Percentiles rank a stretch among this genome's conserved stretches.
These are phyloP conservation scores for Thermothelomyces thermophilus DNA, from an alignment of 2,329 filamentous ascomycete genomes.

Conservation along the genomic window DNA sequence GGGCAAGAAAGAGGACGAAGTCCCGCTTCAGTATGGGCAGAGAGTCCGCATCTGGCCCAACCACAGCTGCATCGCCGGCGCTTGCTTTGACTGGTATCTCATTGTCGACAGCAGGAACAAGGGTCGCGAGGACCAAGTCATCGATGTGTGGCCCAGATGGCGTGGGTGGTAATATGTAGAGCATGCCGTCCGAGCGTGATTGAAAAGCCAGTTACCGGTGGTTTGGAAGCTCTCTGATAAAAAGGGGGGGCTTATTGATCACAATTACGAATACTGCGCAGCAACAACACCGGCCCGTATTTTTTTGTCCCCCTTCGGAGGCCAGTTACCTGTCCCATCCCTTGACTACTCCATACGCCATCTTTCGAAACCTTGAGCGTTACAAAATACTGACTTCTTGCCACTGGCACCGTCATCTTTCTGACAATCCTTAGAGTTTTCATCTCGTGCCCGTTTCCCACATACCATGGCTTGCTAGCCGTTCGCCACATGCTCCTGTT, in stretches of 20 bases:
- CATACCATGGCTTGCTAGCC: too few species aligned
- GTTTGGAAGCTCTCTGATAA: neutral
- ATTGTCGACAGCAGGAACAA: constrained; percentile 58
- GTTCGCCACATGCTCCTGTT: neutral
- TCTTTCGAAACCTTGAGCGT: neutral
- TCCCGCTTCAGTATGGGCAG: constrained; percentile 54
- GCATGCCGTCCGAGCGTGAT: too few species aligned
- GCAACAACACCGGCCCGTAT: neutral
- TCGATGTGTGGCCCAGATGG: constrained; percentile 72
- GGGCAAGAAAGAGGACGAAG: constrained; percentile 36
- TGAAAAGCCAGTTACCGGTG: neutral
- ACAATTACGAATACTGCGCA: neutral
- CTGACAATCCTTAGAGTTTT: neutral
- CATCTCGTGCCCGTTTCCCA: neutral
- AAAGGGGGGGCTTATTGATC: neutral
- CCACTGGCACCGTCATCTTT: neutral
- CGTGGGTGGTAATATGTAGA: constrained; percentile 67
- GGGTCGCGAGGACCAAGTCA: constrained; percentile 50
- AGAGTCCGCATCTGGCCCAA: constrained; percentile 70
- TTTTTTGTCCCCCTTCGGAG: too few species aligned
- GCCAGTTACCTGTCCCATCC: neutral
- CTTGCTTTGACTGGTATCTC: constrained; percentile 65
- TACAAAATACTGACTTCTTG: neutral
- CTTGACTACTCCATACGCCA: neutral
- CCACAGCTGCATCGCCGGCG: constrained; percentile 71